Evolutionary conservation across 306 rosid species (phyloP), one percentile per base, ranked within the genome.

Genomic region (Prinsepia uniflora): DNA sequence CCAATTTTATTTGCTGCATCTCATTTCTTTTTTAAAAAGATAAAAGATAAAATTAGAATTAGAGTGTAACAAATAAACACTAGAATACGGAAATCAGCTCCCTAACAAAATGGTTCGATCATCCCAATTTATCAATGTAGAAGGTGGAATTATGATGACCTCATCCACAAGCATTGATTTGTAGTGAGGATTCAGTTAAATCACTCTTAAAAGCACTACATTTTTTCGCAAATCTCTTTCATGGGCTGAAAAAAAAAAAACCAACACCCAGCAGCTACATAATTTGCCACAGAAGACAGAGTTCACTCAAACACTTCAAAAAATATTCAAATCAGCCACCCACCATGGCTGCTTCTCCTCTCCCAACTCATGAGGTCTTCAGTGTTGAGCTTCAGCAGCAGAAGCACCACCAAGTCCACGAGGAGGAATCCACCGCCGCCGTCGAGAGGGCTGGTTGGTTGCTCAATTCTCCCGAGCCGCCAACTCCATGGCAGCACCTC

Each of bases 391-490:
- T 80, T 72, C 77, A 59, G 48, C 54, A 36, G 45, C 71, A 70
- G 30, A 24, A 24, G 19, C 84, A 54, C 12, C 73, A 76, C 24
- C 41, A 30, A 2, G 63, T 13, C 3, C 36, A 30, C 6, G 63
- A 72, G 13, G 63, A 72, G 13, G 77, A 80, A 45, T 73, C 75
- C 50, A 10, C 78, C 46, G 53, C 40, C 40, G 71, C 67, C 50
- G 11, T 47, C 12, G 84, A 83, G 68, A 87, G 82, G 54, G 76
- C 83, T 11, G 81, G 58, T 17, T 86, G 91, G 92, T 40, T 90
- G 44, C 82, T 90, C 15, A 76, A 80, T 24, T 66, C 94, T 79
- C 90, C 91, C 10, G 85, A 65, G 39, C 96, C 96, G 43, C 96
- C 90, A 14, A 49, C 85, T 72, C 59, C 74, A n/a, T 69, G 84